Evolutionary conservation across 2,329 filamentous ascomycete genomes (phyloP).

Genomic region (Truncatella angustata): DNA sequence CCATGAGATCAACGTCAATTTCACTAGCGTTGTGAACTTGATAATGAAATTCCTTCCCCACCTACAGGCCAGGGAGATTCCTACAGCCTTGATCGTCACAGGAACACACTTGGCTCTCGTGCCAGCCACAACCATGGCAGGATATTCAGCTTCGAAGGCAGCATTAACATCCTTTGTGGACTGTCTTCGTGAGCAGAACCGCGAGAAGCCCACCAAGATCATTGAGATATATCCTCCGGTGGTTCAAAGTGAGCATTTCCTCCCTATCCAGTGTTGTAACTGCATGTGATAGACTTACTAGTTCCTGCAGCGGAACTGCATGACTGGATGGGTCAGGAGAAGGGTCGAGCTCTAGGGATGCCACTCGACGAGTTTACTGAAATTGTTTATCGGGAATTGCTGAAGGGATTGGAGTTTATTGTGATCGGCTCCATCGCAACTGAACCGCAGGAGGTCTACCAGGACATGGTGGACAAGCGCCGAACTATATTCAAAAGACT

Average conservation of each 20-base stretch:
- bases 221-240: slow-evolving; percentile 45
- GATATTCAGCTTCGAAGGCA: slow-evolving; percentile 44
- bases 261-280: slow-evolving; percentile 27
- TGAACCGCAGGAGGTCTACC: slow-evolving; percentile 11
- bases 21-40: slow-evolving; percentile 37
- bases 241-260: slow-evolving; percentile 24
- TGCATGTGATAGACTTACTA: slow-evolving; percentile 29
- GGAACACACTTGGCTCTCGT: slow-evolving; percentile 39
- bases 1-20: slow-evolving; percentile 39
- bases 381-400: slow-evolving; percentile 42
- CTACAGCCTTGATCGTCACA: slow-evolving; percentile 24
- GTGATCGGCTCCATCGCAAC: slow-evolving; percentile 19
- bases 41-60: slow-evolving; percentile 40
- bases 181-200: slow-evolving; percentile 32
- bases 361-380: slow-evolving; percentile 40
- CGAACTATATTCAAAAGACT: slow-evolving; percentile 12
- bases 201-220: slow-evolving; percentile 22
- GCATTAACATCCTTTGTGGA: slow-evolving; percentile 40
- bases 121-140: slow-evolving; percentile 32
- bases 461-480: slow-evolving; percentile 11
- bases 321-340: slow-evolving; percentile 18
- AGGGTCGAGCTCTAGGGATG: slow-evolving; percentile 29
- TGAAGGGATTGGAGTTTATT: slow-evolving; percentile 36
- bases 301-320: slow-evolving; percentile 18
- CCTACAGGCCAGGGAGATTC: slow-evolving; percentile 20